These are phyloP conservation scores for Dissoconium aciculare DNA, from an alignment of 2,329 filamentous ascomycete genomes.

Conservation along the genomic window DNA sequence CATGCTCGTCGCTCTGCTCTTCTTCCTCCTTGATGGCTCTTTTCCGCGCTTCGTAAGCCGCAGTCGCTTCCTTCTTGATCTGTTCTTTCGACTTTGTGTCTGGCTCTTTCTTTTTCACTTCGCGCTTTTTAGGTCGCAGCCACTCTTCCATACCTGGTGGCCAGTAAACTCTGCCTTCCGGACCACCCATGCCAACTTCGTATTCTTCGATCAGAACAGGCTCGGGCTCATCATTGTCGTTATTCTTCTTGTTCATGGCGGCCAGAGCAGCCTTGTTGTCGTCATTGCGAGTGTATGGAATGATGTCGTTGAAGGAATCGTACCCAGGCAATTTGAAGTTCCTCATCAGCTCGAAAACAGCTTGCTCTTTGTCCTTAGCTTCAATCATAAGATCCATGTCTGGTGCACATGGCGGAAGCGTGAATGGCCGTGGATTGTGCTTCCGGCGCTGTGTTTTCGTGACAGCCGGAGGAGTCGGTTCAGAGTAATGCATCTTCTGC, in stretches of 20 bases:
- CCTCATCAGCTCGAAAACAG: conserved; percentile 85
- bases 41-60: conserved; percentile 15
- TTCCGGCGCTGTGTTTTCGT: conserved; percentile 68
- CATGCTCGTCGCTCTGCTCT: conserved; percentile 15
- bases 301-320: conserved; percentile 58
- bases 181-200: conserved; percentile 75
- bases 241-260: conserved; percentile 29
- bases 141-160: conserved; percentile 80
- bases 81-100: conserved; percentile 19
- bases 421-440: conserved; percentile 65
- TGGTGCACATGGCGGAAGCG: conserved; percentile 63
- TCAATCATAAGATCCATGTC: conserved; percentile 98
- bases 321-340: conserved; percentile 72
- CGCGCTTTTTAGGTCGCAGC: conserved; percentile 65
- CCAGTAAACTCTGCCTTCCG: conserved; percentile 75
- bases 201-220: conserved; percentile 41
- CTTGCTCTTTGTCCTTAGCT: conserved; percentile 95
- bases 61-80: conserved; percentile 21
- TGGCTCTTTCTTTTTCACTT: conserved; percentile 41
- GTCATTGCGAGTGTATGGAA: conserved; percentile 62
- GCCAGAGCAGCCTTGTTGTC: conserved; percentile 44
- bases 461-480: conserved; percentile 60
- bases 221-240: conserved; percentile 22
- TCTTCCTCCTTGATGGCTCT: conserved; percentile 13
- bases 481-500: conserved; percentile 96